Percentiles rank a stretch among this genome's conserved stretches.
Evolutionary conservation across 179 eudicot genomes (phyloP).

Genomic region (Beta macrorhiza): DNA sequence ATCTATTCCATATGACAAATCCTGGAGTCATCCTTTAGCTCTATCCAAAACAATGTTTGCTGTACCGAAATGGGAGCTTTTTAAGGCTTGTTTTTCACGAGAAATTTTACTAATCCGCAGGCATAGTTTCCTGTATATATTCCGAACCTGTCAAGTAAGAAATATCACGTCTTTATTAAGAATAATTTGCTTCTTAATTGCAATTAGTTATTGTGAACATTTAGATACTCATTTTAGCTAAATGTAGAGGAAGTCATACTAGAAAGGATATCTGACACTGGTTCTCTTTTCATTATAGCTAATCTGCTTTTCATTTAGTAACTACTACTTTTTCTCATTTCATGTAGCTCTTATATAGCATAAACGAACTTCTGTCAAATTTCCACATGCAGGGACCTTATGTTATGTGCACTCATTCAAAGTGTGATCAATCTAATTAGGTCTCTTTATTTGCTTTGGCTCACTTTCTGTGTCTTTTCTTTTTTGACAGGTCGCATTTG

Average conservation of each 20-base stretch:
- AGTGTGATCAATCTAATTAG: background rate
- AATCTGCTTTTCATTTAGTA: background rate
- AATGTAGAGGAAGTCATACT: background rate
- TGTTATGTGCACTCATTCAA: background rate
- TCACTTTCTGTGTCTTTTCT: background rate
- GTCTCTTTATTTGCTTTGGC: background rate
- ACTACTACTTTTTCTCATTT: background rate
- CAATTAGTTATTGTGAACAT: background rate
- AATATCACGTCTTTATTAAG: slow-evolving; percentile 2
- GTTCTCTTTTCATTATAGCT: background rate
- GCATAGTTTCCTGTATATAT: slow-evolving; percentile 75
- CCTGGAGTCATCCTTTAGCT: slow-evolving; percentile 59
- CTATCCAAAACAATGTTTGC: slow-evolving; percentile 53
- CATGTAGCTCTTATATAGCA: background rate
- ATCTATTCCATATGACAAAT: slow-evolving; percentile 56
- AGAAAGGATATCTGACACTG: background rate
- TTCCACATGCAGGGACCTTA: background rate
- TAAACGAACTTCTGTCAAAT: background rate
- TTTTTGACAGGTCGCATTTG: slow-evolving; percentile 66
- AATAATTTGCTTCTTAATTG: background rate
- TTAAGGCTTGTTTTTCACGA: slow-evolving; percentile 62
- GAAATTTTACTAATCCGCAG: slow-evolving; percentile 74
- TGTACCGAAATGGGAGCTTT: slow-evolving; percentile 64
- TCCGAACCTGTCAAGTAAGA: slow-evolving; percentile 80
- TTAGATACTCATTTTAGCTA: slow-evolving; percentile 3